Evolutionary conservation across 2,329 filamentous ascomycete species (phyloP).

Genomic region (Sporothrix schenckii): DNA sequence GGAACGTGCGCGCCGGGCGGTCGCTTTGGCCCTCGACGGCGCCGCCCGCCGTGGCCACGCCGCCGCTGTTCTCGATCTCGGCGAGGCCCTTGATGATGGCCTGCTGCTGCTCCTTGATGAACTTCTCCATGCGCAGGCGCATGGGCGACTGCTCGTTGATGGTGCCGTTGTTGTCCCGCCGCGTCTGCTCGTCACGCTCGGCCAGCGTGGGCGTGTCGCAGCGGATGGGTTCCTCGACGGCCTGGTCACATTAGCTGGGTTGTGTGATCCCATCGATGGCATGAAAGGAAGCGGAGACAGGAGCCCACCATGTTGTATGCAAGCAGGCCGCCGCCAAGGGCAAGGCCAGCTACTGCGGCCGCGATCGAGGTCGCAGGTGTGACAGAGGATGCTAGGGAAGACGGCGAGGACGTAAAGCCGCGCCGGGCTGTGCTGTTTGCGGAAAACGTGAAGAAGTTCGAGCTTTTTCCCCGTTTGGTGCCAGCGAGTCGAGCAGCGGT

Average conservation of each 20-base stretch:
- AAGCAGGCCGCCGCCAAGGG: slow-evolving; percentile 51
- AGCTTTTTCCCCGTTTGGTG: neutral
- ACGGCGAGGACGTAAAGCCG: slow-evolving; percentile 14
- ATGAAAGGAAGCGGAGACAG: neutral
- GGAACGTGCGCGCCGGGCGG: slow-evolving; percentile 59
- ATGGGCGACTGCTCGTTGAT: slow-evolving; percentile 82
- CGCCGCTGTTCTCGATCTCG: slow-evolving; percentile 53
- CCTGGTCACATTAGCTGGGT: slow-evolving; percentile 41
- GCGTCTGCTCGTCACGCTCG: slow-evolving; percentile 79
- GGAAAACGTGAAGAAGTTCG: slow-evolving; percentile 4
- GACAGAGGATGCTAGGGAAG: neutral
- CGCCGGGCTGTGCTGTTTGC: slow-evolving; percentile 4
- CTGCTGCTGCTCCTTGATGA: slow-evolving; percentile 91
- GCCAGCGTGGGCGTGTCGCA: slow-evolving; percentile 73
- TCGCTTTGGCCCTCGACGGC: slow-evolving; percentile 48
- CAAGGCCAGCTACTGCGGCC: slow-evolving; percentile 26
- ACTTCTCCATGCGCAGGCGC: slow-evolving; percentile 95
- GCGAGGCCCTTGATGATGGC: slow-evolving; percentile 83
- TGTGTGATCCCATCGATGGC: neutral
- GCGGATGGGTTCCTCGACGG: slow-evolving; percentile 48
- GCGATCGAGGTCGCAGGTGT: slow-evolving; percentile 4
- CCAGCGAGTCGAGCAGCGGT: slow-evolving; percentile 7
- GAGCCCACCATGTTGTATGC: slow-evolving; percentile 60
- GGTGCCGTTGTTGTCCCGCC: slow-evolving; percentile 67
- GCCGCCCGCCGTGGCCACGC: slow-evolving; percentile 29